Evolutionary conservation across 2,329 filamentous ascomycete species (phyloP), one percentile per base, ranked within the genome.

Genomic region (Cladorrhinum sp.): DNA sequence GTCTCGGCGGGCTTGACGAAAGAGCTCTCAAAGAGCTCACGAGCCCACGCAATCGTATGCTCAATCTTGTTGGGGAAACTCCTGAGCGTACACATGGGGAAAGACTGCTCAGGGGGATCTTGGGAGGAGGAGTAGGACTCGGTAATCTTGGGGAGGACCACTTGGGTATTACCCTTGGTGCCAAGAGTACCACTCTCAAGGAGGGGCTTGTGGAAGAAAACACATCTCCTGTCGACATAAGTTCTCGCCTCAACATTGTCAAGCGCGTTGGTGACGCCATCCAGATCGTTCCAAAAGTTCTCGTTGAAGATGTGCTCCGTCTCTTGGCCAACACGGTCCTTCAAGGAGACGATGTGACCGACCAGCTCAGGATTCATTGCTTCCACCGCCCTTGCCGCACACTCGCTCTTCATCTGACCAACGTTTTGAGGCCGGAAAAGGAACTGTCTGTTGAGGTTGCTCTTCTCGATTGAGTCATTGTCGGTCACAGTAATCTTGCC

Each of bases 41-140:
- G 91, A 41, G 93, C 89, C 95, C 95, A 99, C 2, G 95, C 95
- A 74, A 99, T 99, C 0, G 95, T 98, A 76, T 99, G 95, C 78
- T 99, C 93, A 70, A 99, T 99, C 70, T 89, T 89, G 81, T 99
- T 99, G 61, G 95, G 95, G 81, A 99, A 99, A 76, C 93, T 97
- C 72, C 91, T 87, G 64, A 99, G 83, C 4, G 95, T 98, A 76
- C 95, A 99, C 93, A 98, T 98, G 0, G 95, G 95, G 83, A 99
- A 98, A 1, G 95, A 96, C 79, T 97, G 92, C 81, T 99, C 96
- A 0, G 95, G 95, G 1, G 95, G 95, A 74, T 99, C 96, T 74
- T 97, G 93, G 20, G 95, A 98, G 3, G 80, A 83, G 0, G 95
- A 97, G 79, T 99, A 99, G 1, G 95, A 98, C 76, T 99, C 96